Evolutionary conservation across 1,139 yeast species (phyloP), one percentile per base, ranked within the genome.

Genomic region (Diutina mesorugosa): DNA sequence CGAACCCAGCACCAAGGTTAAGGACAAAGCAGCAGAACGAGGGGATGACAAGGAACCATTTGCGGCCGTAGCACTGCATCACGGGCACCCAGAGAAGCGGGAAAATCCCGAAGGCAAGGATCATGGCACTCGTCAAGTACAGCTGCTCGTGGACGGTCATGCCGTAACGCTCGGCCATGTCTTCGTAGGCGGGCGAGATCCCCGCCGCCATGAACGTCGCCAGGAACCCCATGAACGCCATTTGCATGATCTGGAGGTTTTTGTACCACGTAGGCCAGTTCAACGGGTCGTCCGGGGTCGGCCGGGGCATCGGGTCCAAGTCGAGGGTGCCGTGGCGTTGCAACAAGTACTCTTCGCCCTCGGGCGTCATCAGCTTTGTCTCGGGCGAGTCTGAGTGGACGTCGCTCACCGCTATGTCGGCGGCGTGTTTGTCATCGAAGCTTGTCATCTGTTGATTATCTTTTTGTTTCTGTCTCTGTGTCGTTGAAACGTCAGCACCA

Each of bases 151-250:
- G 53, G 29, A 50, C 53, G 28, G 53, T 8, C 7, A 9, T 50
- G 14, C 45, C 45, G 28, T 50, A 50, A 6, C 32, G 21, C 16
- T 50, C 45, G 26, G 53, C 41, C 53, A 50, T 50, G n/a, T n/a
- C 32, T 16, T 50, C 53, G 10, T 32, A 50, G 32, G 41, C 16
- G 4, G 32, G 28, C 7, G 53, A 32, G 32, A 50, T n/a, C 14
- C 53, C 53, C 2, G 53, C 53, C 10, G 53, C 53, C 53, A 50
- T 50, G 18, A 50, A 50, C 53, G 53, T 50, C 53, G 32, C 28
- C 45, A 45, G 32, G 18, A 50, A 50, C 45, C 29, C 45, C 53
- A 32, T 50, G 18, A 50, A 50, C 29, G 53, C 45, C 28, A 32
- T 30, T 28, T 10, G 32, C 14, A 18, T 18, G 14, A 50, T 50